Base-by-base conservation (phyloP, 2,329 filamentous ascomycete genomes). In the Colletotrichum acutatum region DNA sequence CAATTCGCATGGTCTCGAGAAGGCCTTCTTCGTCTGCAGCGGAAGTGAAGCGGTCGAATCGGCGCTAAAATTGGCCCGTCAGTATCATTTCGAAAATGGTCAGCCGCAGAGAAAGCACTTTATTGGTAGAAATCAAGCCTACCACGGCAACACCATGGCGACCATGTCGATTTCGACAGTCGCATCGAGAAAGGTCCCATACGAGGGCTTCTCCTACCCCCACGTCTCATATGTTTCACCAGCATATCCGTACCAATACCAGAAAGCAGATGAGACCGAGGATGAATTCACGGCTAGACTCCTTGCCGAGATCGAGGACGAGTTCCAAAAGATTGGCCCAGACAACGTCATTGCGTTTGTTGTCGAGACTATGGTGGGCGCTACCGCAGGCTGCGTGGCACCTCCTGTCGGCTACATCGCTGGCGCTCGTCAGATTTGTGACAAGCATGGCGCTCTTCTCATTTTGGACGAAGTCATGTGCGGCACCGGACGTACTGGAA, bases 391-490 rank as follows among this genome's bases (percentile, higher is more conserved):
- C 2, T 88, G 86, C 66, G 85, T 89, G 0, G 83, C 88, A 0
- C 78, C 89, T 0, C 81, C 87, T 0, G 78, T 80, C 1, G 89
- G 89, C 0, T 92, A 92, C 66, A 86, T 90, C 74, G 78, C 83
- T n/a, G 87, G 86, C 9, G 83, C 90, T 71, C 84, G 86, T 64
- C 78, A 79, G 0, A 82, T 92, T 0, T 92, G 90, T 77, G 83
- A 88, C 26, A 86, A 85, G 67, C 82, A 91, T 69, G 88, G 87
- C 2, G 86, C 87, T 0, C 83, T 92, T 2, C 82, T 91, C 5
- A 84, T 90, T n/a, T 74, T 90, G 0, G 89, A 90, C 68, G 87
- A 90, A 78, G 87, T 95, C 72, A 94, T 95, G 92, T 92, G 88
- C 62, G 91, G 91, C 11, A 89, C 90, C 81, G 91, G 91, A 3